These are phyloP conservation scores for Adansonia madagascariensis DNA, from an alignment of 441 rosid species.

Conservation along the genomic window DNA sequence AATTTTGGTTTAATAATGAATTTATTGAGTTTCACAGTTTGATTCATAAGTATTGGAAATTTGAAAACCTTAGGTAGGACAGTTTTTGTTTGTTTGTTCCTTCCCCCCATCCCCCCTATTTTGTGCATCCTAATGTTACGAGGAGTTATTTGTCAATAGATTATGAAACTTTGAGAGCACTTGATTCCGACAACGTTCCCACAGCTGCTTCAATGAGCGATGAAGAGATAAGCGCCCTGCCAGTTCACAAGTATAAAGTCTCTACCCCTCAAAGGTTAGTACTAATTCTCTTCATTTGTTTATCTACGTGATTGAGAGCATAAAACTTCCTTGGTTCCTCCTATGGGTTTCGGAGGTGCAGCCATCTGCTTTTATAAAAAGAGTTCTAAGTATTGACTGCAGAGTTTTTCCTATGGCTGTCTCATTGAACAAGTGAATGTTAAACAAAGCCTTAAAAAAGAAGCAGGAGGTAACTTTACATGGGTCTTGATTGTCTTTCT, in stretches of 20 bases:
- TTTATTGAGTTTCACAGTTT: slow-evolving; percentile 16
- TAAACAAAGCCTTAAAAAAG: neutral
- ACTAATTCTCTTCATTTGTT: slow-evolving; percentile 22
- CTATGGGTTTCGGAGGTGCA: neutral
- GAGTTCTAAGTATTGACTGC: neutral
- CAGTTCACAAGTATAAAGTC: slow-evolving; percentile 73
- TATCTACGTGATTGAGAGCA: neutral
- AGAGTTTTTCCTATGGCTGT: neutral
- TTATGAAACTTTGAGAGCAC: slow-evolving; percentile 88
- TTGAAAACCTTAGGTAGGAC: neutral
- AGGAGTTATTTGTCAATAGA: slow-evolving; percentile 47
- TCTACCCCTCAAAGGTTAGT: slow-evolving; percentile 62
- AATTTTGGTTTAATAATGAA: neutral
- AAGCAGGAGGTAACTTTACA: neutral
- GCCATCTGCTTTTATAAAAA: neutral
- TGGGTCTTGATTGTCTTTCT: neutral
- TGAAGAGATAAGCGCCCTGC: slow-evolving; percentile 86
- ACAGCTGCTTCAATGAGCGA: slow-evolving; percentile 71
- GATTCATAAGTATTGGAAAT: neutral
- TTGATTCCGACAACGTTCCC: slow-evolving; percentile 78
- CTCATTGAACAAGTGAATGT: neutral
- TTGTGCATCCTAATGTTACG: slow-evolving; percentile 2
- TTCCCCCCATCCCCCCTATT: neutral
- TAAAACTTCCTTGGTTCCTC: neutral
- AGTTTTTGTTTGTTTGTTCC: neutral